Base-by-base conservation (phyloP, 2,329 filamentous ascomycete species). In the Venturia carpophila region DNA sequence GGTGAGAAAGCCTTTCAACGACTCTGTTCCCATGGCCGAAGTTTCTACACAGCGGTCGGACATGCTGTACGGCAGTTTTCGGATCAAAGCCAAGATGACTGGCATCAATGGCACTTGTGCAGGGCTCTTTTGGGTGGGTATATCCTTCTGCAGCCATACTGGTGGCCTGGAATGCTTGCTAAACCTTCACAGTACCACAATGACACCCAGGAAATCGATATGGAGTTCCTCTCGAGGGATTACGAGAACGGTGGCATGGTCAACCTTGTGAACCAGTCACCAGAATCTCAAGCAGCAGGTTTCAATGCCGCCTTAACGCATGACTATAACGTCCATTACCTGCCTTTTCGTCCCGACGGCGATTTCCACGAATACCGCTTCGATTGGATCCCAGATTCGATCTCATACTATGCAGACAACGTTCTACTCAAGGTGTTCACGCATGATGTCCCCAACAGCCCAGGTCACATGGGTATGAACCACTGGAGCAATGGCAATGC, bases 281-380 rank as follows among this genome's bases (percentile, higher is more conserved):
- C 80, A 6, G 76, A 82, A 41, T 85, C 88, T 0, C 79, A 80
- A 1, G 72, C 78, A 15, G 78, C 80, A 5, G 87, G 87, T 34
- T 89, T 82, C 73, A 82, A 90, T 69, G 87, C 88, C 0, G 79
- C 79, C 52, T 76, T 77, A 62, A 88, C 87, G 1, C 77, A 79
- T 2, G 83, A 80, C 63, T 90, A 85, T 73, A 72, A 81, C 64
- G 77, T 82, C 47, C 77, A 83, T 39, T 77, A 83, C 61, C 79
- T 92, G 1, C 79, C 83, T 0, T 92, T 92, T 75, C 78, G 87
- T 68, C 87, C 89, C 0, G 84, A 85, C 0, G 72, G 75, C 0
- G 82, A 73, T 49, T 90, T 88, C 71, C 89, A 92, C 75, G 89
- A 92, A 75, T 92, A 92, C 71, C 87, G 90, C 45, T 88, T 92